These are phyloP conservation scores for Globisporangium megalacanthum DNA, from an alignment of 352 stramenopile species.

Conservation along the genomic window DNA sequence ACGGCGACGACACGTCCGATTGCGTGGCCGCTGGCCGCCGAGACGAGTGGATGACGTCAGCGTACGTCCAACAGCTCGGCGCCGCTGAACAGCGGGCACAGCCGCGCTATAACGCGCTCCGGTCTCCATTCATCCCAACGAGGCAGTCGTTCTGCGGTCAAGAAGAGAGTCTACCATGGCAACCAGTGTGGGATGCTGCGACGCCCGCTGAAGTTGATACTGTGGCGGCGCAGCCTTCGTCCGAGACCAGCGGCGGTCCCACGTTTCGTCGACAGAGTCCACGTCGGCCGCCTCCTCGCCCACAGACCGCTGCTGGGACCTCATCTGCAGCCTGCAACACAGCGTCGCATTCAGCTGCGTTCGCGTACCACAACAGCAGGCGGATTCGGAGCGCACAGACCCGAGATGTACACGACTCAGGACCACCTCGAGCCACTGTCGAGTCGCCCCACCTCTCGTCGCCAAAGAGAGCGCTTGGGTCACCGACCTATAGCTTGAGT, in stretches of 20 bases:
- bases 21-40: constrained; percentile 19
- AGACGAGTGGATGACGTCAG: constrained; percentile 36
- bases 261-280: too few relatives aligned
- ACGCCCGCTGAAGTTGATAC: too few relatives aligned
- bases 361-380: constrained; percentile 5
- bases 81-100: constrained; percentile 2
- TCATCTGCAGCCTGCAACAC: constrained; percentile 3
- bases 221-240: too few relatives aligned
- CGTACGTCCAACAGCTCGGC: constrained; percentile 19
- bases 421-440: neutral
- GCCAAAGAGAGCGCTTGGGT: too few relatives aligned
- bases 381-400: constrained; percentile 3
- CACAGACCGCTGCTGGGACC: constrained; percentile 5
- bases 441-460: neutral
- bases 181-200: constrained; percentile 24
- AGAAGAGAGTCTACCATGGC: constrained; percentile 18
- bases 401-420: neutral
- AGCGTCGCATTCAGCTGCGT: constrained; percentile 7
- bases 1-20: neutral
- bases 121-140: constrained; percentile 9
- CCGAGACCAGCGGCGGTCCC: too few relatives aligned
- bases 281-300: constrained; percentile 2
- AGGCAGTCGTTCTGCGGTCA: constrained; percentile 16
- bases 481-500: too few relatives aligned
- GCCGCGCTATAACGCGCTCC: constrained; percentile 2